Conservation (phyloP, 1,284 basidiomycete species). For the Acaromyces ingoldii region DNA sequence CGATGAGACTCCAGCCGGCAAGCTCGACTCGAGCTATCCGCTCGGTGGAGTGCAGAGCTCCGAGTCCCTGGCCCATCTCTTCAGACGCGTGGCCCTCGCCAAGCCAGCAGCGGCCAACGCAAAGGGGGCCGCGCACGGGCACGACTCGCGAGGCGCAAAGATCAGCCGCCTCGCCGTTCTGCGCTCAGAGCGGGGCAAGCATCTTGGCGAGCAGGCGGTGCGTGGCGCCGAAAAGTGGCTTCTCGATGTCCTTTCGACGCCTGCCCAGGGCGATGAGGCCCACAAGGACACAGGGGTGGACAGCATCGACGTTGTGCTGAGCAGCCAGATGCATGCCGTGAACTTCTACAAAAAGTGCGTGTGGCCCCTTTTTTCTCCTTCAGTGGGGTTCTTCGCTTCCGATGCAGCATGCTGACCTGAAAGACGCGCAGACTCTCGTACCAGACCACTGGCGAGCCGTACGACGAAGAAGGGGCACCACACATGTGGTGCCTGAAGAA, state of each 20-base stretch:
- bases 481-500: slow-evolving; percentile 7
- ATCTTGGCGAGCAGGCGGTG: slow-evolving; percentile 2
- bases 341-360: slow-evolving; percentile 1
- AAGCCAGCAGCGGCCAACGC: too few relatives aligned
- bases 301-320: slow-evolving; percentile 1
- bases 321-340: slow-evolving; percentile 9
- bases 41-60: neutral
- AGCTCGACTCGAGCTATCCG: too few relatives aligned
- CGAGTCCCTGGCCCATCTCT: neutral
- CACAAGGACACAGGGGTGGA: too few relatives aligned
- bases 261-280: too few relatives aligned
- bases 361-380: too few relatives aligned
- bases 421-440: too few relatives aligned
- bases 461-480: slow-evolving; percentile 13
- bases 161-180: slow-evolving; percentile 6
- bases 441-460: slow-evolving; percentile 3
- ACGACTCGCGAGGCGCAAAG: slow-evolving; percentile 7
- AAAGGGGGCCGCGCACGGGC: too few relatives aligned
- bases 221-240: slow-evolving; percentile 5
- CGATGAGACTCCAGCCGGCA: too few relatives aligned
- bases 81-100: too few relatives aligned
- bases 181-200: neutral
- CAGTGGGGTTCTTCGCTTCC: too few relatives aligned
- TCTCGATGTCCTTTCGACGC: neutral
- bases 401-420: too few relatives aligned